Percentiles rank a stretch among this genome's conserved stretches.
phyloP scores from a whole-genome alignment of 2,329 filamentous ascomycete genomes.

The Knoxdaviesia proteae region DNA sequence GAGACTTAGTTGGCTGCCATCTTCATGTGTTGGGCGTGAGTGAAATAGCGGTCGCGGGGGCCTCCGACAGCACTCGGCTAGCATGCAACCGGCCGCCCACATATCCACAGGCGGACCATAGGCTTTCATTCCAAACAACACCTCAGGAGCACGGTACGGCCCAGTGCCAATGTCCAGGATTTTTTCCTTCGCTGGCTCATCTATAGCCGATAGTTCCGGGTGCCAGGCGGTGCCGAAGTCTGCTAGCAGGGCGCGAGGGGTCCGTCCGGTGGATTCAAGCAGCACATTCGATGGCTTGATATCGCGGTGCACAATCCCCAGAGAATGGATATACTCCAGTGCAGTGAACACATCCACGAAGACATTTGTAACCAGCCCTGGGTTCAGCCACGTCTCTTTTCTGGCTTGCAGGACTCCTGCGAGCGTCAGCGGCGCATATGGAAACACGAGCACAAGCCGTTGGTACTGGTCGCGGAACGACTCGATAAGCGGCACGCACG shows the following conservation, averaged over 20 bases:
- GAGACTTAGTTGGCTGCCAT: conserved; percentile 79
- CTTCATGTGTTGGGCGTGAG: conserved; percentile 47
- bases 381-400: conserved; percentile 10
- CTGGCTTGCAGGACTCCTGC: conserved; percentile 38
- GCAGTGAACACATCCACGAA: conserved; percentile 50
- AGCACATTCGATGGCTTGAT: conserved; percentile 85
- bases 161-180: conserved; percentile 89
- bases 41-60: conserved; percentile 53
- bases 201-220: conserved; percentile 29
- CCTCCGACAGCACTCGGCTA: conserved; percentile 48
- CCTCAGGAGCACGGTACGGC: conserved; percentile 73
- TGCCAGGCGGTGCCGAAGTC: conserved; percentile 92
- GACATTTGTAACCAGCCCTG: conserved; percentile 16
- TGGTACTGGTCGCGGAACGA: conserved; percentile 52
- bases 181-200: conserved; percentile 51
- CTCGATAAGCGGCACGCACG: conserved; percentile 46
- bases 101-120: conserved; percentile 64
- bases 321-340: conserved; percentile 47
- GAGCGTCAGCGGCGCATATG: conserved; percentile 59
- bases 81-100: conserved; percentile 72
- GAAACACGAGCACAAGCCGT: conserved; percentile 62
- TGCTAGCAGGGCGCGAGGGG: conserved; percentile 56
- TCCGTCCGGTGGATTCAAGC: conserved; percentile 30
- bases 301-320: conserved; percentile 77
- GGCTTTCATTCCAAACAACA: conserved; percentile 60